Percentiles rank a stretch among this genome's conserved stretches.
phyloP scores from a whole-genome alignment of 495 filamentous ascomycete genomes.

The Bacidia rubella region DNA sequence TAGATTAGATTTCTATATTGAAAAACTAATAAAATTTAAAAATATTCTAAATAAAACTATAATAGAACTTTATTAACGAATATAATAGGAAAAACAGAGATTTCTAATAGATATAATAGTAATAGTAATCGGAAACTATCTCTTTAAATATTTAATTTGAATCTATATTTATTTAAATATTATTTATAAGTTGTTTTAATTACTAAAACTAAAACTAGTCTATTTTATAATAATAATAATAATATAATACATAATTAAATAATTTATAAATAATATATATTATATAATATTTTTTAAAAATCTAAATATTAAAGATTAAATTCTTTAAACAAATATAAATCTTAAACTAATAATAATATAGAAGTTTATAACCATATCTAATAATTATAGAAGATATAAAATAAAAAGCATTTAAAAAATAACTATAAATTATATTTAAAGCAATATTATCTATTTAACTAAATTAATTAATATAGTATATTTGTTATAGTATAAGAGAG shows the following conservation, averaged over 20 bases:
- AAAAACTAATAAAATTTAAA: slow-evolving; percentile 1
- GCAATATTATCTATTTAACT: background rate
- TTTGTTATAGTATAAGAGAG: no score
- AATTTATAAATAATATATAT: background rate
- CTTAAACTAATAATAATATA: background rate
- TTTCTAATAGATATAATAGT: no score
- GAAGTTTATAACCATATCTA: background rate
- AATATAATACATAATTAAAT: slow-evolving; percentile 3
- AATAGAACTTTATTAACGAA: no score
- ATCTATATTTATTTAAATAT: slow-evolving; percentile 1
- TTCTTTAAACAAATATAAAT: slow-evolving; percentile 6
- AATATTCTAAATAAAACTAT: no score
- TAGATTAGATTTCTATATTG: background rate
- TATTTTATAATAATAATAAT: slow-evolving; percentile 5
- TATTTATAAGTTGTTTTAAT: slow-evolving; percentile 5
- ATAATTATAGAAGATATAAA: background rate
- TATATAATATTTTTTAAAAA: slow-evolving; percentile 2
- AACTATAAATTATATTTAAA: background rate
- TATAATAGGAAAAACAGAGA: no score
- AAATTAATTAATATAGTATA: no score
- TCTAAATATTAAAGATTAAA: background rate
- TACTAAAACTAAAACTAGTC: background rate
- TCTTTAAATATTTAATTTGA: background rate
- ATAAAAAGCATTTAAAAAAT: background rate
- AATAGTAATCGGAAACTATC: no score